Evolutionary conservation across 2,329 filamentous ascomycete species (phyloP), one percentile per base, ranked within the genome.

Genomic region (Metarhizium brunneum): DNA sequence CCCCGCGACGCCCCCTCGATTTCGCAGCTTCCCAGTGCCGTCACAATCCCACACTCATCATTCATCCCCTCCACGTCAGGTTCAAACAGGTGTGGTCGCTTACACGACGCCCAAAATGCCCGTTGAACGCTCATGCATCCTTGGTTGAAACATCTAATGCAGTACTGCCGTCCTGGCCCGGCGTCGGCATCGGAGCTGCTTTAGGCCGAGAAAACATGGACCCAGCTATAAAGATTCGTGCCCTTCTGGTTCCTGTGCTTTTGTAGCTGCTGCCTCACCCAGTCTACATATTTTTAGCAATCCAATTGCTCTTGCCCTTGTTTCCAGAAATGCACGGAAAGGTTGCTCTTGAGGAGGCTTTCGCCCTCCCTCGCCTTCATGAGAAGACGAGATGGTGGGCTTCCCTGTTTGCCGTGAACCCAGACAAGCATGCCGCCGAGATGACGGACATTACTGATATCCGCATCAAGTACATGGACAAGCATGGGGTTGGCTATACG

Each of bases 311-410:
- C 50, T 16, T 35, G 7, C 18, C 42, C 42, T 48, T 42, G 11
- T n/a, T 32, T 30, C n/a, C 36, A 42, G 2, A 4, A 56, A 84
- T 84, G 80, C 68, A 76, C 13, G 82, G 83, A 57, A 85, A 86
- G 59, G 75, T 85, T 56, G 78, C 79, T 13, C 72, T 85, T 25
- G 82, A 85, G 65, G 82, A 85, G 68, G 81, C 81, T 14, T 85
- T 84, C 59, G 78, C 77, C 58, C 73, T 84, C 6, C 81, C 83
- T 48, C 76, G 81, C 38, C 75, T 84, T 58, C 72, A 77, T 49
- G 79, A 84, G 59, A 79, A 78, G 66, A 82, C 79, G 5, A 71
- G 72, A 61, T 84, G 81, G 80, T 84, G 81, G 81, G 83, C 82
- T 1, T 69, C 72, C 4, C 67, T 85, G 25, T 86, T 85, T 63